phyloP scores from a whole-genome alignment of 306 rosid species.

The Trifolium subterraneum region DNA sequence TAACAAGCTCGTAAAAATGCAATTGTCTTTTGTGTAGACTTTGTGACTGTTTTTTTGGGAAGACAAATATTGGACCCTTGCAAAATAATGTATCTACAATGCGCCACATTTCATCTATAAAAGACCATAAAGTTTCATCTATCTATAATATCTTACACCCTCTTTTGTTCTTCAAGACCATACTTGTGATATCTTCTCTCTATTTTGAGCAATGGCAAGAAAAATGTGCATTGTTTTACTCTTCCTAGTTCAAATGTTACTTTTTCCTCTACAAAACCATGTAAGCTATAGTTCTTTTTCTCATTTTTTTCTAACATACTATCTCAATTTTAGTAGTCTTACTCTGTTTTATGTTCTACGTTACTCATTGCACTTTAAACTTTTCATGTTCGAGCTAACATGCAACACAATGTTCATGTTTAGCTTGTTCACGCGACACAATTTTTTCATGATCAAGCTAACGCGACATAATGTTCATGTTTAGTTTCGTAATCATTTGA shows the following conservation, averaged over 20 bases:
- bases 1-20: background rate
- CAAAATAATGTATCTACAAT: background rate
- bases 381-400: background rate
- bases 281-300: conserved; percentile 51
- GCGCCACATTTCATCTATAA: conserved; percentile 43
- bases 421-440: background rate
- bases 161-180: conserved; percentile 29
- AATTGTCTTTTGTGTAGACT: conserved; percentile 14
- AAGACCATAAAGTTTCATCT: conserved; percentile 25
- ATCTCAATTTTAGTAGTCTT: conserved; percentile 6
- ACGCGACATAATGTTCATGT: background rate
- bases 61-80: conserved; percentile 27
- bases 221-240: conserved; percentile 39
- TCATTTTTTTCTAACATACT: background rate
- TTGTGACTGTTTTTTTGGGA: conserved; percentile 27
- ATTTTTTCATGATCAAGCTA: background rate
- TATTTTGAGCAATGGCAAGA: conserved; percentile 57
- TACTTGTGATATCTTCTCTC: conserved; percentile 33
- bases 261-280: conserved; percentile 50
- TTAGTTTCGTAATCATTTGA: background rate
- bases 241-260: conserved; percentile 43
- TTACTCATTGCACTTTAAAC: conserved; percentile 3
- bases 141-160: conserved; percentile 35
- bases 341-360: conserved; percentile 26
- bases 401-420: background rate